Base-by-base conservation (phyloP, 305 asterid species). In the Fraxinus albicans region DNA sequence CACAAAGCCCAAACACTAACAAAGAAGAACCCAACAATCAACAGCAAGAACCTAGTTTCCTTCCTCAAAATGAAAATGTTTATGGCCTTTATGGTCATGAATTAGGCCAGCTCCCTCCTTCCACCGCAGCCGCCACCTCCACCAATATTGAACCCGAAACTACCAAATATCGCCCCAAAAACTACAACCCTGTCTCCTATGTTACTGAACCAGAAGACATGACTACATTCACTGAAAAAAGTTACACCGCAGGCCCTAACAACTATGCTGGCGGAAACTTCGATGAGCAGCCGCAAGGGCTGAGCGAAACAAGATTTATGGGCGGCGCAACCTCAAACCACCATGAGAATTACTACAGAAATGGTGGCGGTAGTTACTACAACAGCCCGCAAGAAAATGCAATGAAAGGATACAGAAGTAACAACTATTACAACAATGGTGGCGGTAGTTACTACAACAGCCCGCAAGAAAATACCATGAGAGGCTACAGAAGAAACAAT, bases 81-180 rank as follows among this genome's bases (percentile, higher is more conserved):
- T 94, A 94, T 83, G 99, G 99, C 74, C 94, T 95, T n/a, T 94
- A 91, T 85, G 94, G 94, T 72, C 97, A 89, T 74, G 93, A 95
- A 6, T 31, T 96, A 65, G 89, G 91, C 80, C 91, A 85, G 19
- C 76, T 89, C 50, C 87, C 97, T 13, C 92, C 93, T 6, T 34
- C 96, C 35, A 9, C 34, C 73, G 34, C 34, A 31, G 4, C 34
- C 34, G 8, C 73, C 35, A 0, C 73, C 35, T 0, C 73, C 34
- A 4, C 83, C 83, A 36, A 76, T 80, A 67, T 34, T 13, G 76
- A 70, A 27, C 38, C 60, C 34, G 36, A 53, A 19, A 50, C 85
- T 70, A 50, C 78, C 50, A 44, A 91, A 33, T 88, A 92, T 88
- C 93, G 91, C 33, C 98, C 98, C 77, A 91, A 91, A 69, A 95